Base-by-base conservation (phyloP, 805 yeast genomes). In the Metschnikowia peoriensis region DNA sequence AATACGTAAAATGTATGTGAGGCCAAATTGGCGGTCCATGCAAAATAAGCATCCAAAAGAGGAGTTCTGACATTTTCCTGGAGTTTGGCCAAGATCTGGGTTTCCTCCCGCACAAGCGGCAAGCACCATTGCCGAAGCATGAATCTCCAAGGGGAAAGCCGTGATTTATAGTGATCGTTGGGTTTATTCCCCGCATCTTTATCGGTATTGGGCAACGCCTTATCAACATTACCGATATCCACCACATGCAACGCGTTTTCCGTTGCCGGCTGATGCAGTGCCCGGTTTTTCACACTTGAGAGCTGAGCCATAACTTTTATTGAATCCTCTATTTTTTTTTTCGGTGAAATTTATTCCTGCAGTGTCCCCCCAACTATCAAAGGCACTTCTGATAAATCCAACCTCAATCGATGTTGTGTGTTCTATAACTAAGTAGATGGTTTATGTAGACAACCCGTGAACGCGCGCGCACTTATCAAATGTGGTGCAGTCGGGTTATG, bases 1-100 rank as follows among this genome's bases (percentile, higher is more conserved):
- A 93, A 66, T 46, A 94, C 96, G 66, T 93, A 93, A 66, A 94
- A 94, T 0, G 97, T 89, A 69, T 93, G 99, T 6, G 96, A 82
- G 0, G 97, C 99, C 56, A 94, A 74, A 61, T 87, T 85, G 15
- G 98, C 97, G 3, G 96, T 81, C 76, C 89, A 83, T 8, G 96
- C 87, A 69, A 93, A 93, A 62, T 87, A 94, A 28, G 75, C 62
- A 69, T 92, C 97, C 47, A 85, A 68, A 15, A 67, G 46, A 1
- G 82, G 76, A 38, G 69, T 66, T 52, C 96, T 74, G 11, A 74
- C 61, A 6, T 52, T 44, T 4, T 61, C 49, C 71, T 93, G 99
- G 53, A 89, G 69, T 4, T 58, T 58, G 9, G 78, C 73, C n/a
- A 93, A 67, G 1, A 78, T 52, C 1, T 75, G 78, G 0, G 96